Conservation (phyloP, 257 asterid genomes). For the Solanum chmielewskii region DNA sequence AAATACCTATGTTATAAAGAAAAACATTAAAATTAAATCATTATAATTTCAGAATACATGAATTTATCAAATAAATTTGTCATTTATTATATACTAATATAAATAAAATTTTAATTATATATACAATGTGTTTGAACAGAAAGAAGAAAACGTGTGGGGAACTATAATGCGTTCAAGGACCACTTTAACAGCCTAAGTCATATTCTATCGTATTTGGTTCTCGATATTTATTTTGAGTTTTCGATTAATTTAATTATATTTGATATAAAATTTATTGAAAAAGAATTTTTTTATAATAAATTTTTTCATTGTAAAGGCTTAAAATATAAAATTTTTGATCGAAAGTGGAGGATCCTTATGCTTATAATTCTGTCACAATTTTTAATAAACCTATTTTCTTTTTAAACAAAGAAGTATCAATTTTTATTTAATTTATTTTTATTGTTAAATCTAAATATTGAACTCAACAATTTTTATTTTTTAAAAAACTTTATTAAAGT, state of each 20-base stretch:
- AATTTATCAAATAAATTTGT: neutral
- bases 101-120: neutral
- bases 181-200: neutral
- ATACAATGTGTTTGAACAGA: neutral
- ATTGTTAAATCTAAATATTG: no score
- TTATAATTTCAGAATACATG: no score
- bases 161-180: neutral
- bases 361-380: neutral
- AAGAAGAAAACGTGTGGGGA: neutral
- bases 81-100: neutral
- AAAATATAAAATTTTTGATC: neutral
- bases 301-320: accelerated
- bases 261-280: accelerated
- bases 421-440: no score
- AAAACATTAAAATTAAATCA: no score
- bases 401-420: no score
- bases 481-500: neutral
- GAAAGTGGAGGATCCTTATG: neutral
- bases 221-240: neutral
- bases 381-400: neutral
- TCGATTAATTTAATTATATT: neutral
- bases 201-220: neutral
- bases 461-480: no score
- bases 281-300: neutral
- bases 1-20: neutral